These are phyloP conservation scores for Phyllosticta capitalensis DNA, from an alignment of 2,329 filamentous ascomycete genomes.

Conservation along the genomic window DNA sequence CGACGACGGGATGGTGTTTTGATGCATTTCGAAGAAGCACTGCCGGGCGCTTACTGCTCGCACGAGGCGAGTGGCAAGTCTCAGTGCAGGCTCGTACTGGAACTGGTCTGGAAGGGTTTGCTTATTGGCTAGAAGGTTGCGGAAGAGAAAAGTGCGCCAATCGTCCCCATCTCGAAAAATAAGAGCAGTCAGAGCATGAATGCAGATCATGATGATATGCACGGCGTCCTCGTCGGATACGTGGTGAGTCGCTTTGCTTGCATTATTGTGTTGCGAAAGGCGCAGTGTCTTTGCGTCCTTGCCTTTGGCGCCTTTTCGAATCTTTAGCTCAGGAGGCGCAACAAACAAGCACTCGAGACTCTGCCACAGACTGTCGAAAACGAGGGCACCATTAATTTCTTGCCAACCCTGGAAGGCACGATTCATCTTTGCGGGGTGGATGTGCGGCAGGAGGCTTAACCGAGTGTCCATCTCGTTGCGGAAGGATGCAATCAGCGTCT, in stretches of 20 bases:
- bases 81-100: slow-evolving; percentile 43
- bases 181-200: slow-evolving; percentile 30
- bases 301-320: slow-evolving; percentile 16
- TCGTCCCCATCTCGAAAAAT: too few relatives aligned
- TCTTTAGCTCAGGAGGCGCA: slow-evolving; percentile 24
- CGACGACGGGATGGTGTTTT: slow-evolving; percentile 14
- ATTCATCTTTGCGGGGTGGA: slow-evolving; percentile 22
- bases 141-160: too few relatives aligned
- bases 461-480: slow-evolving; percentile 1
- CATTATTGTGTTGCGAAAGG: not conserved
- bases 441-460: slow-evolving; percentile 1
- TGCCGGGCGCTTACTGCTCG: slow-evolving; percentile 40
- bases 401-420: slow-evolving; percentile 27
- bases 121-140: too few relatives aligned
- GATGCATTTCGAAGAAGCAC: slow-evolving; percentile 40
- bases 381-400: slow-evolving; percentile 22
- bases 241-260: not conserved
- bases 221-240: slow-evolving; percentile 26
- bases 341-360: slow-evolving; percentile 24
- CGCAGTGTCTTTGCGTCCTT: not conserved
- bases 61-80: slow-evolving; percentile 40
- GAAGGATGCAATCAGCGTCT: slow-evolving; percentile 3
- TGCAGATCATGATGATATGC: slow-evolving; percentile 32
- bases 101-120: too few relatives aligned
- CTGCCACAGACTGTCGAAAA: slow-evolving; percentile 29